Base-by-base conservation (phyloP, 2,329 filamentous ascomycete genomes). In the Exophiala sideris region DNA sequence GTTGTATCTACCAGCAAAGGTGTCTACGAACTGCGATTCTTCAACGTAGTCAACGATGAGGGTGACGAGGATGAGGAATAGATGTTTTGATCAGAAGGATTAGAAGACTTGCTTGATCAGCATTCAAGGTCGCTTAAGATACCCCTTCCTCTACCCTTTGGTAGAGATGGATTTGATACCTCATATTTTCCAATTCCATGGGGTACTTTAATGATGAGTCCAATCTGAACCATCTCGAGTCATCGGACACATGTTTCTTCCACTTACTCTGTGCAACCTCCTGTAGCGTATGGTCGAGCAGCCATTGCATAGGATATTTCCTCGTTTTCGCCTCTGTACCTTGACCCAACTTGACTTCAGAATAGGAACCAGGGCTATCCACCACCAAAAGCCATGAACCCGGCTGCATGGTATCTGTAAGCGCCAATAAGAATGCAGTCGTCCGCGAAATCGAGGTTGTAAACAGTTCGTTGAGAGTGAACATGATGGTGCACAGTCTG, bases 1-100 rank as follows among this genome's bases (percentile, higher is more conserved):
- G 92, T 99, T 70, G 94, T 99, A 73, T 95, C 91, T 68, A 97
- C 92, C 75, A 91, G 88, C 76, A 92, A 92, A 82, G 92, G 94
- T 74, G 91, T 96, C 66, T 99, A 99, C 83, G 91, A 96, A 84
- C 88, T 99, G 79, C 91, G 95, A 83, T 99, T 99, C 91, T 99
- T 95, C 91, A 99, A 99, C 84, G 91, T 99, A 73, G 92, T 96
- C 72, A 94, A 95, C 79, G 94, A 99, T 76, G 92, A 91, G 76
- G 91, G 84, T 68, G 94, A 97, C 67, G 94, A 99, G 73, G 94
- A 99, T 74, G 94, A 99, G 73, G 94, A 99, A 78, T 99, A 96
- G 84, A 85, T 69, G 68, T 54, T 54, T 54, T 60, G 48, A 18
- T 38, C 32, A 29, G 48, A 48, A 21, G 14, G 18, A 41, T 40